phyloP scores from a whole-genome alignment of 768 basidiomycete species.

The Tulasnella sp. region DNA sequence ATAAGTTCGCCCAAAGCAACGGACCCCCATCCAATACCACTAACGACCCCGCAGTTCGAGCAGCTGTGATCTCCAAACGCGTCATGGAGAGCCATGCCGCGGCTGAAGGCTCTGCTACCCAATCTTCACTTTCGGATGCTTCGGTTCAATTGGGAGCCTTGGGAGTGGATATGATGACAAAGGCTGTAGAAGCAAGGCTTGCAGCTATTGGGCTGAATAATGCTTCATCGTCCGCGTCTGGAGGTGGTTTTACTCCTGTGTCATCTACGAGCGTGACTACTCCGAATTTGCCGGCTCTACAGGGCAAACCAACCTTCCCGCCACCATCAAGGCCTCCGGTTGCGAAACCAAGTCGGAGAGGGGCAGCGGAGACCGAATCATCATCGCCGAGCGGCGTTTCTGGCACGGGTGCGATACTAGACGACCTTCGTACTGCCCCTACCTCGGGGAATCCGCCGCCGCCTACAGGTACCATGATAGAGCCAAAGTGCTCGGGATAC shows the following conservation, averaged over 20 bases:
- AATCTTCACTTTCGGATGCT: not conserved
- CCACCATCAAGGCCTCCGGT: conserved; percentile 6
- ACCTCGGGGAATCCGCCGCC: conserved; percentile 15
- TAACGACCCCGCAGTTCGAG: not conserved
- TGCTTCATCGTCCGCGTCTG: conserved; percentile 22
- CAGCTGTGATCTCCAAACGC: not conserved
- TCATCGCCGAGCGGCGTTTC: not conserved
- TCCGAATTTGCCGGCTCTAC: not conserved
- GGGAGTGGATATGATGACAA: not conserved
- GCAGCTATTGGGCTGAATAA: not conserved
- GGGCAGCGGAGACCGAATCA: not conserved
- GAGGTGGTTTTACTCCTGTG: not conserved
- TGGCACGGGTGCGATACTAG: not conserved
- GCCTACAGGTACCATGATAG: conserved; percentile 41
- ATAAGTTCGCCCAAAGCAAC: not conserved
- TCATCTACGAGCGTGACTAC: not conserved
- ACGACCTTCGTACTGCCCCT: not conserved
- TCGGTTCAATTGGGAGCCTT: not conserved
- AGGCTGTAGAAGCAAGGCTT: not conserved
- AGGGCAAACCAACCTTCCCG: not conserved
- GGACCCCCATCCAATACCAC: not conserved
- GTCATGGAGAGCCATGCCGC: not conserved
- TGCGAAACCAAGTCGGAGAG: conserved; percentile 11
- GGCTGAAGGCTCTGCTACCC: not conserved
- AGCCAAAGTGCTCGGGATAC: conserved; percentile 88